Base-by-base conservation (phyloP, 371 early-diverging fungal genomes). In the Nosema granulosis region DNA sequence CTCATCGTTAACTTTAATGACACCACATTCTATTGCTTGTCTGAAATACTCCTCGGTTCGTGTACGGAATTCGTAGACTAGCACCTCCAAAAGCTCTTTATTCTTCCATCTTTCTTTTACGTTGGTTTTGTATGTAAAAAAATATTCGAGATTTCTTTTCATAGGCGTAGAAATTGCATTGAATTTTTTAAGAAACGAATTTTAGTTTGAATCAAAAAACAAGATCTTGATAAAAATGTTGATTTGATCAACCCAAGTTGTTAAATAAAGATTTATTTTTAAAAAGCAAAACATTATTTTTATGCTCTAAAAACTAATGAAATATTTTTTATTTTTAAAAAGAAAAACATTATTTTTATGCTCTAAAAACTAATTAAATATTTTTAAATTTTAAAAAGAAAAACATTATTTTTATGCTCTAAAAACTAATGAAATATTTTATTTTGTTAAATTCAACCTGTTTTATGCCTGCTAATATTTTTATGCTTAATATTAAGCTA, bases 181-280 rank as follows among this genome's bases (percentile, higher is more conserved):
- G 82, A 90, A 89, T 69, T 88, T 87, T 81, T 87, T 88, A 0
- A 90, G 89, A 0, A 90, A 79, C 16, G 84, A 83, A 1, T 89
- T 89, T 0, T 90, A 88, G 70, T 86, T 88, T 90, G 83, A 61
- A 12, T 11, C n/a, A 49, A 49, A 49, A n/a, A 12, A 49, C n/a
- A 49, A 12, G n/a, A 49, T 49, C n/a, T 49, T 12, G n/a, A 49
- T 49, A 49, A 12, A 12, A 49, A 49, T n/a, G n/a, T n/a, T n/a
- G n/a, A n/a, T n/a, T n/a, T n/a, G n/a, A n/a, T n/a, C n/a, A n/a
- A n/a, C n/a, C n/a, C n/a, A n/a, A n/a, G n/a, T 34, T 9, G 35
- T 37, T 65, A 34, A 65, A 0, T 16, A 3, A 12, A 29, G 16
- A 31, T 65, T 34, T 26, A 18, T 34, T 31, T 24, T 18, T 18